phyloP scores from a whole-genome alignment of 2,329 filamentous ascomycete genomes.

The Pseudocercospora fijiensis region DNA sequence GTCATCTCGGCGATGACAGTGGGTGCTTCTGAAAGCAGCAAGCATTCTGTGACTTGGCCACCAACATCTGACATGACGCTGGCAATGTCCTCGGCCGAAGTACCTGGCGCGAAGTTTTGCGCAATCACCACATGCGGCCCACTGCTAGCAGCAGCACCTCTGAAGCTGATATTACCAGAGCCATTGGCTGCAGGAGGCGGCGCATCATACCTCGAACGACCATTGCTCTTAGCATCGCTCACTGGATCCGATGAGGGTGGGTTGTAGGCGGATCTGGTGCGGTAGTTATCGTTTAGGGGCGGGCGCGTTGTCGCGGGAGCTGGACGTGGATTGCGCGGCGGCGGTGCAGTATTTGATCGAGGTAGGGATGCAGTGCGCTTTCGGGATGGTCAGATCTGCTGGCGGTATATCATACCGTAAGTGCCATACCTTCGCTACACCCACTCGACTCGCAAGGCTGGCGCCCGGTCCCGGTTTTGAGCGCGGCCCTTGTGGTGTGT shows the following conservation, averaged over 20 bases:
- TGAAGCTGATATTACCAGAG: constrained; percentile 62
- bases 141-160: constrained; percentile 57
- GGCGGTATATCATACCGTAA: not conserved
- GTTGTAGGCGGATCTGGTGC: constrained; percentile 43
- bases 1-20: constrained; percentile 76
- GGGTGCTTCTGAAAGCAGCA: constrained; percentile 64
- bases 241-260: constrained; percentile 39
- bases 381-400: not conserved
- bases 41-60: constrained; percentile 64
- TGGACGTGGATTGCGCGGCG: constrained; percentile 23
- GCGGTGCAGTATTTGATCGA: constrained; percentile 26
- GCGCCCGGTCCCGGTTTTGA: constrained; percentile 43
- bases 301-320: constrained; percentile 22
- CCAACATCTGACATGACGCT: constrained; percentile 68
- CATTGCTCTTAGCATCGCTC: constrained; percentile 32
- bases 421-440: constrained; percentile 65
- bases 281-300: constrained; percentile 34
- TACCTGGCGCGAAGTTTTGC: constrained; percentile 79
- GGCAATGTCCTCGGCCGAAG: constrained; percentile 78
- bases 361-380: constrained; percentile 34
- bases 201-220: constrained; percentile 34
- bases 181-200: constrained; percentile 27
- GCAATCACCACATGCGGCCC: constrained; percentile 72
- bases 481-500: constrained; percentile 52
- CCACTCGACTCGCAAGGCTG: constrained; percentile 70